A percentile compares a stretch with the other conserved stretches of the same genome.
These are phyloP conservation scores for Aspergillus sp. DNA, from an alignment of 2,329 filamentous ascomycete species.

Conservation along the genomic window DNA sequence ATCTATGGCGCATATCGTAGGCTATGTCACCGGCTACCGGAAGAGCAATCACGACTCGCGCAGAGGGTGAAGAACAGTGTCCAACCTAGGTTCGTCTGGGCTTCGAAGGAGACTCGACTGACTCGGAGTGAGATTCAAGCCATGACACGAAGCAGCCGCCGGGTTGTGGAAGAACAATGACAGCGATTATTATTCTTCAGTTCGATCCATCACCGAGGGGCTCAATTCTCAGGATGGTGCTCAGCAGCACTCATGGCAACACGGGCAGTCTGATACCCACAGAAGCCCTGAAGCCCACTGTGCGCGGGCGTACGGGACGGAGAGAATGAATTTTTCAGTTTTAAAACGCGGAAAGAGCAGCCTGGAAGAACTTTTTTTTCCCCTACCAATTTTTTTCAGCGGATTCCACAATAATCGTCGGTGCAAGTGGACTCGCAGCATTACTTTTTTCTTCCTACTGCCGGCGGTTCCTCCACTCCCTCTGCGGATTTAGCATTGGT, in stretches of 20 bases:
- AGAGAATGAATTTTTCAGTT: conserved; percentile 12
- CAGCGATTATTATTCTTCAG: not conserved
- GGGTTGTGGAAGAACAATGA: not conserved
- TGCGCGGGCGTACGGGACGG: conserved; percentile 28
- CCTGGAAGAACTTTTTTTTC: conserved; percentile 22
- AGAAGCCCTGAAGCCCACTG: conserved; percentile 32
- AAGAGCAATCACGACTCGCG: not conserved
- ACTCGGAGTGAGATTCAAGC: not conserved
- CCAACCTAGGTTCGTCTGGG: not conserved
- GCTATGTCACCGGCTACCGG: not conserved
- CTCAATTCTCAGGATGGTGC: not conserved
- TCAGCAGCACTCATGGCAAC: conserved; percentile 16
- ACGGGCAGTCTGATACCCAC: conserved; percentile 29
- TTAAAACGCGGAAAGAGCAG: conserved; percentile 13
- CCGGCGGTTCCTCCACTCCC: conserved; percentile 26
- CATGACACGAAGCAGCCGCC: not conserved
- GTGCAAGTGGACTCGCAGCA: conserved; percentile 17
- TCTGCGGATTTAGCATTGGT: conserved; percentile 19
- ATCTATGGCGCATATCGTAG: not conserved
- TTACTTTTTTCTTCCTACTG: conserved; percentile 24
- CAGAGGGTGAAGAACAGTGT: not conserved
- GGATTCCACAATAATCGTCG: conserved; percentile 25
- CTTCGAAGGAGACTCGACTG: not conserved
- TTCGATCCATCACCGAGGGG: not conserved
- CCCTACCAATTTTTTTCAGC: conserved; percentile 23